Evolutionary conservation across 805 yeast genomes (phyloP), one percentile per base, ranked within the genome.

Genomic region (Candida dajiaensis): DNA sequence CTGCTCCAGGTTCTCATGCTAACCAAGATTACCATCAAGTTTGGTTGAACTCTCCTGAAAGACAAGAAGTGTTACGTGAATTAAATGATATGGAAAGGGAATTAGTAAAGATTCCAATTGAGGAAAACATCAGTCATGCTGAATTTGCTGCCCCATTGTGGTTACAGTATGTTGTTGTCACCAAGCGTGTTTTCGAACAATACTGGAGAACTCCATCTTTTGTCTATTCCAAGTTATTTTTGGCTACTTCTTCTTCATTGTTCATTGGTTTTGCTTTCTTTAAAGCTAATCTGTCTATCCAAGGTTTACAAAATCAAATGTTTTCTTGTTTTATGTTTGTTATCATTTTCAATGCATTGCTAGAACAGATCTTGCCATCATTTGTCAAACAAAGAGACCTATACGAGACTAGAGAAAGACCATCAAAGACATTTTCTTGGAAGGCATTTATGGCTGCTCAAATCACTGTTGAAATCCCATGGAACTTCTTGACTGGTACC

Each of bases 251-350:
- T 39, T 66, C 85, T 42, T 69, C 81, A 18, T 55, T 85, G 33
- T 83, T 83, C 69, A 81, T 81, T 59, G 89, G 89, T 46, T 84
- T 84, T 64, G 75, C 89, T 4, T 82, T 83, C 65, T 86, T 77
- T 71, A 81, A 80, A 51, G 85, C 92, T 23, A 70, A 72, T 48
- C 74, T 71, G 21, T 73, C 87, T 2, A 58, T 75, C 41, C 92
- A 79, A 66, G 83, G 86, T 60, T 63, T 86, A 57, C 95, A 88
- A 64, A 86, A 87, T 66, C 94, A 84, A 68, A 80, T 85, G 89
- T 78, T 84, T 56, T 72, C 89, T 4, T 59, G 83, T 37, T 86
- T 85, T 68, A 83, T 85, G 89, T 75, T 80, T 56, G 59, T 78
- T 36, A 72, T 77, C 55, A 67, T 75, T 42, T 73, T 80, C 65